phyloP scores from a whole-genome alignment of 2,329 filamentous ascomycete genomes.

The Helotiales sp. region DNA sequence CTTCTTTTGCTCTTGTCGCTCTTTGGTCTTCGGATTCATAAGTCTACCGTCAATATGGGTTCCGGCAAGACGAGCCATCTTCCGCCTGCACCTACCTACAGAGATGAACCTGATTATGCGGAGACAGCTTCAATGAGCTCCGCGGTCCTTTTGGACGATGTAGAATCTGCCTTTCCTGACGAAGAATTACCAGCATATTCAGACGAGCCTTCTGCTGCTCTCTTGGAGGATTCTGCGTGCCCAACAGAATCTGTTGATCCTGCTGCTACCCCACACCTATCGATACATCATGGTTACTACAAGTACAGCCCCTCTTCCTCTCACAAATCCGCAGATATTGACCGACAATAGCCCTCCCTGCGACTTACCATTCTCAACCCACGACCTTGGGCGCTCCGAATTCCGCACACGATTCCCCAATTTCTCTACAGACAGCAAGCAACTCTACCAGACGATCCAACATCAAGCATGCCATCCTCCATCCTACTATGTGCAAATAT shows the following conservation, averaged over 20 bases:
- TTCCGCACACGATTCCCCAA: slow-evolving; percentile 30
- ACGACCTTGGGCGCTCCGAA: slow-evolving; percentile 25
- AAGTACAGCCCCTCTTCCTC: neutral
- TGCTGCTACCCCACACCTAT: neutral
- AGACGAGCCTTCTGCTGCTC: slow-evolving; percentile 9
- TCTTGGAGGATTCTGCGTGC: neutral
- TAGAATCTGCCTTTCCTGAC: slow-evolving; percentile 15
- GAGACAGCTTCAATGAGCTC: slow-evolving; percentile 22
- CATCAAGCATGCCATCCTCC: slow-evolving; percentile 32
- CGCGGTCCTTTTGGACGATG: slow-evolving; percentile 20
- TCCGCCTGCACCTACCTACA: slow-evolving; percentile 8
- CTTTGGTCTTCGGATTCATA: neutral
- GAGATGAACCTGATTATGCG: slow-evolving; percentile 19
- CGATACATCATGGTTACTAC: neutral
- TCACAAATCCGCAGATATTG: neutral
- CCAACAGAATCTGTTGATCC: neutral
- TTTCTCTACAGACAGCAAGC: slow-evolving; percentile 26
- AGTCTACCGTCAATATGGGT: neutral
- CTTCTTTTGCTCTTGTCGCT: neutral
- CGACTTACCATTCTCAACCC: slow-evolving; percentile 27
- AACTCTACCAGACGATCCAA: slow-evolving; percentile 29
- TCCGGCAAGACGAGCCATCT: slow-evolving; percentile 4
- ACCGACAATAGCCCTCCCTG: slow-evolving; percentile 16
- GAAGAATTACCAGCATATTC: slow-evolving; percentile 23
- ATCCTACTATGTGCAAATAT: slow-evolving; percentile 30